A percentile compares a stretch with the other conserved stretches of the same genome.
Conservation (phyloP, 176 grass and related monocot species). For the Zizania latifolia region DNA sequence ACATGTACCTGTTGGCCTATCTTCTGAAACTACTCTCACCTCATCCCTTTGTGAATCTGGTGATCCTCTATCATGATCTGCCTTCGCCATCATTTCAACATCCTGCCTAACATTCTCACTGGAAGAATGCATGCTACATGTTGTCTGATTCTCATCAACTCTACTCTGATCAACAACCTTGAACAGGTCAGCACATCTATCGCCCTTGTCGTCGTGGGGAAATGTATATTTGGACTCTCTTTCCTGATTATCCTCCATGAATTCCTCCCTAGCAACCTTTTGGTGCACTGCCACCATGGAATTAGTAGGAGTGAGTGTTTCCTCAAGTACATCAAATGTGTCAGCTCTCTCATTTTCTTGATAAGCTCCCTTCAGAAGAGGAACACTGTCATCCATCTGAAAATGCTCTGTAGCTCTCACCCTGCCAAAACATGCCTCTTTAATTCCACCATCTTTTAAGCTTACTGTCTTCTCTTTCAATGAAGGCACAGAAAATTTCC, state of each 20-base stretch:
- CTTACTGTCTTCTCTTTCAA: neutral
- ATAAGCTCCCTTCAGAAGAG: slow-evolving; percentile 17
- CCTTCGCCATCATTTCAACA: neutral
- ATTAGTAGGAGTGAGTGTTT: neutral
- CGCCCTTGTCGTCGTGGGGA: slow-evolving; percentile 10
- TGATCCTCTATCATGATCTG: neutral
- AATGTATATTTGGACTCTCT: slow-evolving; percentile 19
- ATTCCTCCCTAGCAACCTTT: too few relatives aligned
- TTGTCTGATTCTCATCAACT: too few relatives aligned
- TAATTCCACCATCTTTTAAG: neutral
- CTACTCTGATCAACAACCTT: slow-evolving; percentile 11
- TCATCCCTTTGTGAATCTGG: slow-evolving; percentile 27
- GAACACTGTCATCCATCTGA: slow-evolving; percentile 34
- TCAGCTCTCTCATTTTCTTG: slow-evolving; percentile 7
- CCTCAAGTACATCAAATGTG: neutral
- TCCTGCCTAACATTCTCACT: slow-evolving; percentile 9
- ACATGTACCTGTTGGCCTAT: slow-evolving; percentile 6
- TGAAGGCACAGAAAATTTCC: slow-evolving; percentile 10
- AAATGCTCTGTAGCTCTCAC: neutral
- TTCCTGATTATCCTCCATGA: slow-evolving; percentile 7
- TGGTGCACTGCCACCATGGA: too few relatives aligned
- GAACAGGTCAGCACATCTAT: neutral
- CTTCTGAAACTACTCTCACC: slow-evolving; percentile 25
- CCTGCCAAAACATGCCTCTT: slow-evolving; percentile 25
- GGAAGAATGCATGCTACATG: neutral